phyloP scores from a whole-genome alignment of 331 rosid genomes.

The Acacia pycnantha region DNA sequence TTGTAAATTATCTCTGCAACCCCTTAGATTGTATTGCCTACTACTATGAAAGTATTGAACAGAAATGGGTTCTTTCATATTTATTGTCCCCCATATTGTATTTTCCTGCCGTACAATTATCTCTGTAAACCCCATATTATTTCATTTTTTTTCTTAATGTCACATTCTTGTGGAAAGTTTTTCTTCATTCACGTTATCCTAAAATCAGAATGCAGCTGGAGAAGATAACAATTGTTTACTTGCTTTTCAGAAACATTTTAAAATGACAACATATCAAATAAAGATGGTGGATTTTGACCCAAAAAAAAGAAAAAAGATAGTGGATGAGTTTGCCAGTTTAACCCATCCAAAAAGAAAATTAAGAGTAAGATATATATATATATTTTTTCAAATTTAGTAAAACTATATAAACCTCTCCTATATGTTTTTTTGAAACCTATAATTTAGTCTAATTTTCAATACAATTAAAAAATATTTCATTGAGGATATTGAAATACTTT shows the following conservation, averaged over 20 bases:
- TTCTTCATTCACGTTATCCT: not conserved
- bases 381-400: not conserved
- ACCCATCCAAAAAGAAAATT: too few species aligned
- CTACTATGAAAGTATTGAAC: not conserved
- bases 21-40: not conserved
- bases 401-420: not conserved
- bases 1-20: slow-evolving; percentile 6
- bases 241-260: not conserved
- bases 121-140: not conserved
- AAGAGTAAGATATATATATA: too few species aligned
- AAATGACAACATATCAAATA: not conserved
- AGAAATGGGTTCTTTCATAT: not conserved
- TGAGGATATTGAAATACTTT: too few species aligned
- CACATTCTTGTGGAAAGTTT: not conserved
- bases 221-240: not conserved
- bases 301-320: too few species aligned
- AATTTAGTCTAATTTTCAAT: not conserved
- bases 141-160: not conserved
- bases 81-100: not conserved
- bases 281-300: not conserved
- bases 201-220: not conserved
- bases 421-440: too few species aligned
- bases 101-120: not conserved
- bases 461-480: not conserved
- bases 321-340: not conserved